A percentile compares a stretch with the other conserved stretches of the same genome.
These are phyloP conservation scores for Epicoccum sorghinum DNA, from an alignment of 2,329 filamentous ascomycete species.

Conservation along the genomic window DNA sequence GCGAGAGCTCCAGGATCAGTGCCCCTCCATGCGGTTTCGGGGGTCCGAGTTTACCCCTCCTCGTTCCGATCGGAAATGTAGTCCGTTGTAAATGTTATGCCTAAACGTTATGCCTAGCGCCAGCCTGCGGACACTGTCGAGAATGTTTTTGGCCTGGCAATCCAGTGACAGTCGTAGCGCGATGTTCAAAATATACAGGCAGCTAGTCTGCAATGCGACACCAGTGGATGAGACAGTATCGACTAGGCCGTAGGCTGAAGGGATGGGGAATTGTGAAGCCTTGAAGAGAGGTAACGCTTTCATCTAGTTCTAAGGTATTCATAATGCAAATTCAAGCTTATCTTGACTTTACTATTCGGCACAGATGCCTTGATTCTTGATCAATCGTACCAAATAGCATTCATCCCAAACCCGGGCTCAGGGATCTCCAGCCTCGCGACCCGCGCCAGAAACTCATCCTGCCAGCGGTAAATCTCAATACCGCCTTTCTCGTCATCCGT, in stretches of 20 bases:
- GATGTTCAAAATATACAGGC: too few species aligned
- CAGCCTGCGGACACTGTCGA: not conserved
- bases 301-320: not conserved
- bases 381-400: slow-evolving; percentile 91
- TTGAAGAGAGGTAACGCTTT: too few species aligned
- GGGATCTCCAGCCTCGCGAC: slow-evolving; percentile 79
- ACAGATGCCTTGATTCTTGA: not conserved
- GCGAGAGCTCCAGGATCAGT: slow-evolving; percentile 11
- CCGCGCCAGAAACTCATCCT: slow-evolving; percentile 77
- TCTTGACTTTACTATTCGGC: not conserved
- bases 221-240: too few species aligned
- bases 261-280: too few species aligned
- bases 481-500: slow-evolving; percentile 89
- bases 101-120: not conserved
- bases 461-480: slow-evolving; percentile 86
- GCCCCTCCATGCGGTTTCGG: not conserved
- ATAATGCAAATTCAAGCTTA: not conserved
- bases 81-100: too few species aligned
- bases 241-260: too few species aligned
- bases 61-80: slow-evolving; percentile 33
- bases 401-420: slow-evolving; percentile 94
- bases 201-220: too few species aligned
- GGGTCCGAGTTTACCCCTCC: slow-evolving; percentile 26
- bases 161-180: too few species aligned
- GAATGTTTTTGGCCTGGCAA: not conserved